These are phyloP conservation scores for Penicillium longicatenatum DNA, from an alignment of 495 filamentous ascomycete genomes.

Conservation along the genomic window DNA sequence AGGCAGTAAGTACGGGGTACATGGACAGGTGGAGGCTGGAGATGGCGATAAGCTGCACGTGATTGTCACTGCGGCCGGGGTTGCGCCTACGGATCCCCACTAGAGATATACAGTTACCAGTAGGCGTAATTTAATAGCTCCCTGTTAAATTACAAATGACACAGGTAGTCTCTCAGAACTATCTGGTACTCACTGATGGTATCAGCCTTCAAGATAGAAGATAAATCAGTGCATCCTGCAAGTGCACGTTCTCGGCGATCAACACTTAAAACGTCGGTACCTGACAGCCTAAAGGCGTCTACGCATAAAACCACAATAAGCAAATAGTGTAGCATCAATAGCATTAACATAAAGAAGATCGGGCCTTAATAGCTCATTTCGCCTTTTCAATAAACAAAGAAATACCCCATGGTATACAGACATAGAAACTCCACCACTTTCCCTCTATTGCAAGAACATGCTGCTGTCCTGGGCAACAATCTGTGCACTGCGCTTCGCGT, in stretches of 20 bases:
- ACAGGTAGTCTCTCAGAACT: not conserved
- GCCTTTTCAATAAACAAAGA: slow-evolving; percentile 31
- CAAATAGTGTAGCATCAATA: slow-evolving; percentile 25
- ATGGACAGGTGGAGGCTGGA: slow-evolving; percentile 16
- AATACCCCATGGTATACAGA: slow-evolving; percentile 32
- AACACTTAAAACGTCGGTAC: not conserved
- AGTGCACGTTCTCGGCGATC: not conserved
- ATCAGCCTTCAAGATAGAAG: not conserved
- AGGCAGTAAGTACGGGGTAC: not conserved
- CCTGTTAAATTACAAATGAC: not conserved
- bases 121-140: no score
- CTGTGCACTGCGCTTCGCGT: slow-evolving; percentile 79
- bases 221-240: not conserved
- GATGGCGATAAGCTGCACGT: slow-evolving; percentile 26
- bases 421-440: slow-evolving; percentile 18
- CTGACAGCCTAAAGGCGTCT: slow-evolving; percentile 4
- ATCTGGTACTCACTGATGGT: not conserved
- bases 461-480: slow-evolving; percentile 66
- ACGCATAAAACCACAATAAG: slow-evolving; percentile 1
- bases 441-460: slow-evolving; percentile 46
- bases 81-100: slow-evolving; percentile 5
- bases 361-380: slow-evolving; percentile 28
- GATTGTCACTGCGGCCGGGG: slow-evolving; percentile 21
- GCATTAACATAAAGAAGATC: slow-evolving; percentile 30
- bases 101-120: no score